These are phyloP conservation scores for Talaromyces sp. DNA, from an alignment of 2,329 filamentous ascomycete species.

Conservation along the genomic window DNA sequence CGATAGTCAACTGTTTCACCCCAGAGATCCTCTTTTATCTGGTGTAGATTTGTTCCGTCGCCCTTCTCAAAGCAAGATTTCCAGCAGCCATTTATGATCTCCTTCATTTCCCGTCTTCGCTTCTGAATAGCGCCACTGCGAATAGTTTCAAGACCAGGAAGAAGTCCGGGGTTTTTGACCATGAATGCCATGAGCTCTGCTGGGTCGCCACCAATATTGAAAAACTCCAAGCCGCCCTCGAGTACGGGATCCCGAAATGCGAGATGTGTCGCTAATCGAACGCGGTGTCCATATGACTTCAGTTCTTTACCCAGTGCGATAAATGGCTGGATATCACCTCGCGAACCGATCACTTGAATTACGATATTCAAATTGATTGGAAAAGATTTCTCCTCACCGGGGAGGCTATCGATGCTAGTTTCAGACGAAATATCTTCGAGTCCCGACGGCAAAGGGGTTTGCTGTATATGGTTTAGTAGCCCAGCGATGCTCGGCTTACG, in stretches of 20 bases:
- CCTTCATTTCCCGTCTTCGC: constrained; percentile 73
- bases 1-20: constrained; percentile 45
- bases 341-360: constrained; percentile 73
- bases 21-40: constrained; percentile 53
- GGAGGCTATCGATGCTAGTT: neutral
- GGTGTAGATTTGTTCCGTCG: constrained; percentile 61
- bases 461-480: constrained; percentile 18
- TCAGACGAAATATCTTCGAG: constrained; percentile 3
- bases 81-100: constrained; percentile 85
- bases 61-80: constrained; percentile 79
- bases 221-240: constrained; percentile 74
- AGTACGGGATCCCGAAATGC: constrained; percentile 70
- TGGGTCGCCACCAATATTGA: constrained; percentile 73
- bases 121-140: constrained; percentile 77
- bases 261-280: constrained; percentile 72
- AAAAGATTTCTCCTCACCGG: constrained; percentile 15
- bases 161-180: constrained; percentile 84
- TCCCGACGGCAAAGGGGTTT: constrained; percentile 13
- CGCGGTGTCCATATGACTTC: constrained; percentile 70
- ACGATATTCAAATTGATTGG: constrained; percentile 59
- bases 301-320: constrained; percentile 69
- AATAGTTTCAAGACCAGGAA: constrained; percentile 77
- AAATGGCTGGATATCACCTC: constrained; percentile 77
- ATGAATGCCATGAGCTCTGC: constrained; percentile 82
- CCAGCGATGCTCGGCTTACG: constrained; percentile 23